phyloP scores from a whole-genome alignment of 352 stramenopile species.

The Globisporangium paddicum region DNA sequence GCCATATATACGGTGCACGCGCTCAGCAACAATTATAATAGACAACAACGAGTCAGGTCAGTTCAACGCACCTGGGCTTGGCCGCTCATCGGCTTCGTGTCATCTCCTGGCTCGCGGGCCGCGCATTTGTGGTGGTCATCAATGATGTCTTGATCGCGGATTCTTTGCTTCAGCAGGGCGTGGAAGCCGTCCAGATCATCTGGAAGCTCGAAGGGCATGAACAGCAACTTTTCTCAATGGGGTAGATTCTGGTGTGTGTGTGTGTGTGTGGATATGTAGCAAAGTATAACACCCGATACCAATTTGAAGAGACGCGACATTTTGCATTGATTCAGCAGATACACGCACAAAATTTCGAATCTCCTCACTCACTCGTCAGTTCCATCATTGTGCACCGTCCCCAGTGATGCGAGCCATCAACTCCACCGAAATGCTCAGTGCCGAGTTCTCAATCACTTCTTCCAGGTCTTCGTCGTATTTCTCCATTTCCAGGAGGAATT shows the following conservation, averaged over 20 bases:
- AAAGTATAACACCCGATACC: background rate
- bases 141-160: conserved; percentile 52
- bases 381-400: background rate
- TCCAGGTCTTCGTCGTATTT: conserved; percentile 60
- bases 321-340: background rate
- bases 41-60: background rate
- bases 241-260: too few relatives aligned
- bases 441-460: conserved; percentile 51
- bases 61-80: conserved; percentile 3
- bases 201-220: conserved; percentile 37
- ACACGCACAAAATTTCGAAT: background rate
- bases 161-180: conserved; percentile 39
- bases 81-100: conserved; percentile 10
- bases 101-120: background rate
- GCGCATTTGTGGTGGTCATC: conserved; percentile 23
- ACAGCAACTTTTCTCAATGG: background rate
- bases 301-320: conserved; percentile 5
- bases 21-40: background rate
- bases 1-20: background rate
- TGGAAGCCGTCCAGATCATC: conserved; percentile 43
- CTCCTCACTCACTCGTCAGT: background rate
- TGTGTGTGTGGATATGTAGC: background rate
- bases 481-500: conserved; percentile 57
- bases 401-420: conserved; percentile 27
- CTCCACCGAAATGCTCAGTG: conserved; percentile 44